Base-by-base conservation (phyloP, 2,329 filamentous ascomycete species). In the Arthrobotrys entomopaga region DNA sequence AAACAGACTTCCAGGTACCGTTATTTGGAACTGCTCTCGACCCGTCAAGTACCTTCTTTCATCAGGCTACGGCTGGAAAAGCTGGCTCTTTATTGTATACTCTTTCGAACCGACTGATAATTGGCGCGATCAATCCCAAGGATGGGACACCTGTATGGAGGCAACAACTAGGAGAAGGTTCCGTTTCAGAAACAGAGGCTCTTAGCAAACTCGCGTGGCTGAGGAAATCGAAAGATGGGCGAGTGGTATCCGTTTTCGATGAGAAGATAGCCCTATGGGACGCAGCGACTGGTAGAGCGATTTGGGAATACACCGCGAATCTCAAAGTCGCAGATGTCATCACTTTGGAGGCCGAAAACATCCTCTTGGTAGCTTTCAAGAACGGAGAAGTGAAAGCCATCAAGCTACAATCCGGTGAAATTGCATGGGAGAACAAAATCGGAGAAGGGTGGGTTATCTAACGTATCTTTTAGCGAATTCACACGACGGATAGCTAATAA, bases 31-130 rank as follows among this genome's bases (percentile, higher is more conserved):
- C 91, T 42, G 72, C 77, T 20, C 93, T 95, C 64, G 90, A 90
- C 81, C 85, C 87, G 81, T 88, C 91, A 76, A 91, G 92, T 75
- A 97, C 94, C 78, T 96, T 98, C 86, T 98, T 98, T 87, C 92
- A 97, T 83, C 90, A 89, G 78, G 94, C 95, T 43, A 87, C 90
- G 79, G 86, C 87, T 76, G 87, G 89, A 78, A 93, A 94, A 76
- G 92, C 91, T 81, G 93, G 93, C 40, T 94, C 91, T 63, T 86
- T 99, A 42, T 86, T 99, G 60, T 99, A 97, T 81, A 96, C 95
- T 0, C 84, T 98, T 50, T 96, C 92, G 77, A 91, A 97, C 69
- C 86, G 93, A 56, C 88, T 89, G 42, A 87, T 97, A 1, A 82
- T 99, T 16, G 95, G 92, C 56, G 94, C 94, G 0, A 86, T 98